Evolutionary conservation across 2,329 filamentous ascomycete species (phyloP).

Genomic region (Colletotrichum destructivum): DNA sequence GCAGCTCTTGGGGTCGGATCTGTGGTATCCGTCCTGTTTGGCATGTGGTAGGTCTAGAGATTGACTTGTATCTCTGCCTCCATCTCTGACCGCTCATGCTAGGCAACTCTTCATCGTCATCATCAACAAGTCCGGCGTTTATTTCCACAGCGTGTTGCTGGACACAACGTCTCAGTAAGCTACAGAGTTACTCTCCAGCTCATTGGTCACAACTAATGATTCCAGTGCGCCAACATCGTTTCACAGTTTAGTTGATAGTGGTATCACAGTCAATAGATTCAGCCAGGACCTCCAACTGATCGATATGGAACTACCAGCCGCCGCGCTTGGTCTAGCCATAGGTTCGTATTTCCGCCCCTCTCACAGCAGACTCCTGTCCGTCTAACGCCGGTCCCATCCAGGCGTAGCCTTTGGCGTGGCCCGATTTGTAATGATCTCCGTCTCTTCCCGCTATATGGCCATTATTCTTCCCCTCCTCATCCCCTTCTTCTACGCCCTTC

Average conservation of each 20-base stretch:
- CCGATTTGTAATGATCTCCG: constrained; percentile 44
- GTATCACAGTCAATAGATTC: constrained; percentile 45
- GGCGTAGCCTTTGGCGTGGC: constrained; percentile 32
- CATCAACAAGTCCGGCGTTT: constrained; percentile 50
- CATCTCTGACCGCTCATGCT: not conserved
- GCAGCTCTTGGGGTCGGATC: constrained; percentile 38
- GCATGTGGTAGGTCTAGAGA: constrained; percentile 28
- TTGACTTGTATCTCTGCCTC: not conserved
- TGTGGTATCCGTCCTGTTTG: constrained; percentile 19
- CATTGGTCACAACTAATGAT: not conserved
- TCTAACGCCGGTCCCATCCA: not conserved
- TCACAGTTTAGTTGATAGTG: constrained; percentile 43
- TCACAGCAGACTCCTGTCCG: not conserved
- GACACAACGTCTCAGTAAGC: constrained; percentile 45
- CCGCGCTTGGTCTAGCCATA: constrained; percentile 43
- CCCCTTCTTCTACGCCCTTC: constrained; percentile 49
- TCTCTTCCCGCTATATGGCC: constrained; percentile 52
- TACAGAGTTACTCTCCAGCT: not conserved
- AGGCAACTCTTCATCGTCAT: constrained; percentile 52
- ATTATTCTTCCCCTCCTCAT: constrained; percentile 49
- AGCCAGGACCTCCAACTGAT: constrained; percentile 45
- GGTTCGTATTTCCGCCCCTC: not conserved
- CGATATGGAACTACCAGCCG: constrained; percentile 45
- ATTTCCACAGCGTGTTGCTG: constrained; percentile 48
- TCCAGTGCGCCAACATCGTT: constrained; percentile 43